Percentiles rank a stretch among this genome's conserved stretches.
Conservation (phyloP, 2,329 filamentous ascomycete species). For the Ambrosiella cleistominuta region DNA sequence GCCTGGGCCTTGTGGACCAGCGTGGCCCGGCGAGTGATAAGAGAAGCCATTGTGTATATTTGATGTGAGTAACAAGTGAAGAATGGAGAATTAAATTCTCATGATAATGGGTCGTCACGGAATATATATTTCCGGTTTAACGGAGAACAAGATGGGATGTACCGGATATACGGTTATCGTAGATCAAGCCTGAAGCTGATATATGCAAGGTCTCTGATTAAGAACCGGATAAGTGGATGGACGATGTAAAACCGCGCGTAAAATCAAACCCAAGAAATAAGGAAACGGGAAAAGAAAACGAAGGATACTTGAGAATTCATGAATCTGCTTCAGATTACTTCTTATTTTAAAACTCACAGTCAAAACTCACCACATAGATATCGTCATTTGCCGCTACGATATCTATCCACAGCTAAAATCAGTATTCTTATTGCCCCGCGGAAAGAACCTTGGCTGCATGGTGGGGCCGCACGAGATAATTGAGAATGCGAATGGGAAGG, state of each 20-base stretch:
- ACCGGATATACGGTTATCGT: neutral
- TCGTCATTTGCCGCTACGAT: neutral
- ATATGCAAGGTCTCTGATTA: neutral
- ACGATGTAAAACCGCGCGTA: neutral
- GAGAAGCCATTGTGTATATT: slow-evolving; percentile 7
- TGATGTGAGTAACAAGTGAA: neutral
- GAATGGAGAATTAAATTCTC: too few relatives aligned
- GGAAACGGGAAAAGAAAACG: neutral
- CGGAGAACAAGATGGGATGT: neutral
- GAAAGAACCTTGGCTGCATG: neutral
- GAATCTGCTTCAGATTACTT: neutral
- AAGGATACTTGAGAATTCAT: neutral
- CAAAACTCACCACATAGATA: neutral
- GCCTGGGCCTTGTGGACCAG: slow-evolving; percentile 4
- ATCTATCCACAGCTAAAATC: neutral
- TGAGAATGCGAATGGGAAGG: neutral
- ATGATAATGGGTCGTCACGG: neutral
- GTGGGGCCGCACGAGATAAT: slow-evolving; percentile 1
- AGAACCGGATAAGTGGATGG: neutral
- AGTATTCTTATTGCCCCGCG: neutral
- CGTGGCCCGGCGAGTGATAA: slow-evolving; percentile 7
- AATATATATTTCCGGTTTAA: neutral
- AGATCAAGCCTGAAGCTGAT: neutral
- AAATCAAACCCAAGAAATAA: neutral
- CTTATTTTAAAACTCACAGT: neutral